phyloP scores from a whole-genome alignment of 495 filamentous ascomycete genomes.

The Talaromyces stipitatus region DNA sequence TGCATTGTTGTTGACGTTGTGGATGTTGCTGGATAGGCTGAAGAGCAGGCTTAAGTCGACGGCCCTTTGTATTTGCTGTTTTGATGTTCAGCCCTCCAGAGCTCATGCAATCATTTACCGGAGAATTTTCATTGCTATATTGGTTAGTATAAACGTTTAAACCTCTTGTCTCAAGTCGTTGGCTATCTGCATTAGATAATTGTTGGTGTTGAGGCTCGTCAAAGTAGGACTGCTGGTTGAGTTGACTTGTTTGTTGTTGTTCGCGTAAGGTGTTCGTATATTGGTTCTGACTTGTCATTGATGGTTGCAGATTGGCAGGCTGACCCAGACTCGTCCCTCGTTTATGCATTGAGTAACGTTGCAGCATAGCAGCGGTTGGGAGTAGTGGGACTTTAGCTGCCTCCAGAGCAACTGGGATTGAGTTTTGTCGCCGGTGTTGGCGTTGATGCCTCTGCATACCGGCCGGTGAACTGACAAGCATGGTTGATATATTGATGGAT shows the following conservation, averaged over 20 bases:
- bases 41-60: constrained; percentile 14
- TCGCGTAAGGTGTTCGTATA: constrained; percentile 53
- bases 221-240: constrained; percentile 36
- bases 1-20: constrained; percentile 17
- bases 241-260: constrained; percentile 61
- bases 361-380: constrained; percentile 46
- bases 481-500: constrained; percentile 29
- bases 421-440: constrained; percentile 81
- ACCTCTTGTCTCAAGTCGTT: constrained; percentile 28
- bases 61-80: constrained; percentile 8
- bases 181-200: constrained; percentile 18
- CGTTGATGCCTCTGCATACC: constrained; percentile 61
- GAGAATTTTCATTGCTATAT: constrained; percentile 11
- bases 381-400: constrained; percentile 55
- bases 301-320: constrained; percentile 44
- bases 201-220: constrained; percentile 16
- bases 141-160: constrained; percentile 23
- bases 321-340: constrained; percentile 76
- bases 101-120: constrained; percentile 14
- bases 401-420: constrained; percentile 71
- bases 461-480: constrained; percentile 68
- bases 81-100: constrained; percentile 12
- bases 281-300: constrained; percentile 51
- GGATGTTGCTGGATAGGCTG: constrained; percentile 20
- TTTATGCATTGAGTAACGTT: constrained; percentile 51